These are phyloP conservation scores for Lycium ferocissimum DNA, from an alignment of 257 asterid species.

Conservation along the genomic window DNA sequence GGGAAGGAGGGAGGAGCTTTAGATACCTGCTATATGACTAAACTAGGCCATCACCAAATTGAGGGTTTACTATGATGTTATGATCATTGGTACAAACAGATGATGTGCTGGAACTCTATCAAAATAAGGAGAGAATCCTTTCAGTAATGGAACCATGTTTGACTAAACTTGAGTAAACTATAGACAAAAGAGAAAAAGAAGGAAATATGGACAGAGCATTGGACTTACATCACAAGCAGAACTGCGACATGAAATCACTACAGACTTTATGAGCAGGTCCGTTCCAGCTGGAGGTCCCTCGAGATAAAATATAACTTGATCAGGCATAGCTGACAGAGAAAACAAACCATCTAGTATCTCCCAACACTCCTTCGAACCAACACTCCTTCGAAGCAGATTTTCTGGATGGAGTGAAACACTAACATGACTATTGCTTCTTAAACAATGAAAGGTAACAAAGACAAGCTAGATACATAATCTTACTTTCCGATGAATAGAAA, in stretches of 20 bases:
- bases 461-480: background rate
- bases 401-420: constrained; percentile 47
- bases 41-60: constrained; percentile 67
- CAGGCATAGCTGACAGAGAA: constrained; percentile 59
- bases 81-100: constrained; percentile 52
- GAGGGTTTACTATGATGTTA: constrained; percentile 67
- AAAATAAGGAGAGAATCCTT: constrained; percentile 27
- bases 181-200: background rate
- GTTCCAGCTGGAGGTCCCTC: constrained; percentile 91
- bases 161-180: background rate
- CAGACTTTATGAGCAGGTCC: constrained; percentile 76
- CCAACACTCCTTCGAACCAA: constrained; percentile 69
- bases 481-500: constrained; percentile 78
- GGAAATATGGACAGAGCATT: constrained; percentile 25
- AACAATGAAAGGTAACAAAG: constrained; percentile 24
- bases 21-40: too few relatives aligned
- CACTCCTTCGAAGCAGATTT: constrained; percentile 53
- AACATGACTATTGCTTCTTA: constrained; percentile 34
- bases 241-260: constrained; percentile 47
- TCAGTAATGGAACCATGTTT: background rate
- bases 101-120: constrained; percentile 44
- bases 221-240: constrained; percentile 56
- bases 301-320: constrained; percentile 63
- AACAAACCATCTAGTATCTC: constrained; percentile 76
- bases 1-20: too few relatives aligned